phyloP scores from a whole-genome alignment of 768 basidiomycete species.

The Gautieria morchelliformis region DNA sequence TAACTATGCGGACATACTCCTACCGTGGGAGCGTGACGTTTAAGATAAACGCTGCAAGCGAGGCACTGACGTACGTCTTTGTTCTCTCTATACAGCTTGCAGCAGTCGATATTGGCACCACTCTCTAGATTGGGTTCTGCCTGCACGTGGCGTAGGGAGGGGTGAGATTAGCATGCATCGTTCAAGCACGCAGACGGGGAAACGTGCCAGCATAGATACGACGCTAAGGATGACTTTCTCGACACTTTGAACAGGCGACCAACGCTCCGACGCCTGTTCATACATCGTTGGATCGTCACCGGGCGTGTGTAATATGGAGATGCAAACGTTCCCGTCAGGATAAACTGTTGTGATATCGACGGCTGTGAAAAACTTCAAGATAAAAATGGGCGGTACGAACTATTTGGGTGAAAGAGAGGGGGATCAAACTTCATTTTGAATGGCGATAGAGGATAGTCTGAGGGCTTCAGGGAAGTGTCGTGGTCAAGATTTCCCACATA shows the following conservation, averaged over 20 bases:
- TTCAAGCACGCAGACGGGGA: constrained; percentile 1
- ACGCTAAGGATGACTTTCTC: constrained; percentile 96
- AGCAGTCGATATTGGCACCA: constrained; percentile 94
- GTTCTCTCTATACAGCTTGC: constrained; percentile 92
- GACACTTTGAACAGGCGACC: constrained; percentile 98
- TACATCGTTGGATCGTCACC: constrained; percentile 90
- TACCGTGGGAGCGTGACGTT: constrained; percentile 13
- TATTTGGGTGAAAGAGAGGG: constrained; percentile 94
- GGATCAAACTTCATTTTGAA: constrained; percentile 99
- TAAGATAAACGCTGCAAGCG: neutral
- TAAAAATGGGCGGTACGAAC: constrained; percentile 39
- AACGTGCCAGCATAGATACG: constrained; percentile 93
- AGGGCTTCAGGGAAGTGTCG: constrained; percentile 39
- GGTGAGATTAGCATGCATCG: neutral
- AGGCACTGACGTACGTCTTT: constrained; percentile 23
- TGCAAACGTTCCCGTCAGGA: constrained; percentile 93
- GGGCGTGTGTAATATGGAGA: constrained; percentile 93
- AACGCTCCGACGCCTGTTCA: constrained; percentile 90
- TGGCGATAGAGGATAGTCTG: constrained; percentile 93
- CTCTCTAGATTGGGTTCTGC: constrained; percentile 94
- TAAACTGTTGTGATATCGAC: constrained; percentile 54
- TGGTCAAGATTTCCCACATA: neutral
- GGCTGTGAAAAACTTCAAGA: neutral
- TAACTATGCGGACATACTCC: constrained; percentile 86
- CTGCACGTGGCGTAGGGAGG: neutral